phyloP scores from a whole-genome alignment of 306 rosid genomes.

The Lupinus albus region DNA sequence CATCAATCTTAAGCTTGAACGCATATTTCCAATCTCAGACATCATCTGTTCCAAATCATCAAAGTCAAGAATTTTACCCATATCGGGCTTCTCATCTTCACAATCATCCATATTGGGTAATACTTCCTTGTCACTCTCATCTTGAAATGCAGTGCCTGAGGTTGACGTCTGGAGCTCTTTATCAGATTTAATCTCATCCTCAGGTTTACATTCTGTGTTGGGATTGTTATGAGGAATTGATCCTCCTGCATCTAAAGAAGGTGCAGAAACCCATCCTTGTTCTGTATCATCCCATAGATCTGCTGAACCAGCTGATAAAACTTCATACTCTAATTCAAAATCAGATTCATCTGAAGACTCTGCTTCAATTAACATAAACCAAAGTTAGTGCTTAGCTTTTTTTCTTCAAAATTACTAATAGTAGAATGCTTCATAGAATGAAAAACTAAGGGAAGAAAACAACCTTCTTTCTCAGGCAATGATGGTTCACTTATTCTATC shows the following conservation, averaged over 20 bases:
- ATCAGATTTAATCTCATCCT: slow-evolving; percentile 32
- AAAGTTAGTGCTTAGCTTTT: slow-evolving; percentile 25
- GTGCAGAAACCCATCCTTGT: slow-evolving; percentile 52
- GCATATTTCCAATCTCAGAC: slow-evolving; percentile 76
- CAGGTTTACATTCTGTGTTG: slow-evolving; percentile 31
- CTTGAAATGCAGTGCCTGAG: slow-evolving; percentile 38
- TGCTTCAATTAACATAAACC: slow-evolving; percentile 36
- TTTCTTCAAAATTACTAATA: background rate
- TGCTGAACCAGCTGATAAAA: slow-evolving; percentile 63
- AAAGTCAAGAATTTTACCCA: slow-evolving; percentile 45
- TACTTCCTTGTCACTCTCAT: slow-evolving; percentile 41
- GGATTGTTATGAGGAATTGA: slow-evolving; percentile 29
- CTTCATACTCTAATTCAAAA: slow-evolving; percentile 66
- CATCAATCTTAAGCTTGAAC: slow-evolving; percentile 67
- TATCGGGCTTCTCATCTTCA: slow-evolving; percentile 32
- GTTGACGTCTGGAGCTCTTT: slow-evolving; percentile 45
- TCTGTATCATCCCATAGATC: slow-evolving; percentile 66
- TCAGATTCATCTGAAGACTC: slow-evolving; percentile 78
- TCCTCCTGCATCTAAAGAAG: slow-evolving; percentile 43
- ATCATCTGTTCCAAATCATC: slow-evolving; percentile 75
- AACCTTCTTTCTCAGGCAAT: slow-evolving; percentile 65
- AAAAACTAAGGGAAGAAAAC: slow-evolving; percentile 7
- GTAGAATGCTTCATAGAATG: background rate
- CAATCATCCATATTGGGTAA: slow-evolving; percentile 22
- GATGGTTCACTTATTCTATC: slow-evolving; percentile 54